Evolutionary conservation across 495 filamentous ascomycete species (phyloP).

Genomic region (Apiosordaria backusii): DNA sequence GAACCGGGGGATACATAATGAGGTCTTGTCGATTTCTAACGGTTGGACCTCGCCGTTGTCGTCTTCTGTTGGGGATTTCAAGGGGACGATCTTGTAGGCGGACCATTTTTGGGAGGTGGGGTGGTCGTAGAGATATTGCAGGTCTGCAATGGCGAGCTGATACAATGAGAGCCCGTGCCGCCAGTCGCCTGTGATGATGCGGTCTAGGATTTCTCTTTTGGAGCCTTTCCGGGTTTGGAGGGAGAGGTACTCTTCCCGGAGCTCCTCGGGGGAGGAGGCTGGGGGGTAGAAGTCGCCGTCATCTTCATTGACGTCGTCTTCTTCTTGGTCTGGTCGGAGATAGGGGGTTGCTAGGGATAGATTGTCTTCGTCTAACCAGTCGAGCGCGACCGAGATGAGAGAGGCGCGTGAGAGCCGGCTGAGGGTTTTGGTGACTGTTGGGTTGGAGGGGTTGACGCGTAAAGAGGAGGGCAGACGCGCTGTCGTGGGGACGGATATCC

Average conservation of each 20-base stretch:
- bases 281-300: conserved; percentile 59
- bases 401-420: conserved; percentile 65
- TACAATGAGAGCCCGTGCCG: conserved; percentile 70
- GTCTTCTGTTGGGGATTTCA: conserved; percentile 34
- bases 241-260: conserved; percentile 58
- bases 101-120: conserved; percentile 70
- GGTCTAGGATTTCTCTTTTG: conserved; percentile 70
- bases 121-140: conserved; percentile 75
- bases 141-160: conserved; percentile 76
- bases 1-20: conserved; percentile 61
- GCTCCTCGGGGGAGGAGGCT: conserved; percentile 56
- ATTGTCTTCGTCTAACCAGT: conserved; percentile 69
- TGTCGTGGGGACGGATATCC: conserved; percentile 44
- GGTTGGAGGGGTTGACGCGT: conserved; percentile 60
- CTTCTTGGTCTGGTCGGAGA: conserved; percentile 36
- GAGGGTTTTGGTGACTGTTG: conserved; percentile 61
- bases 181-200: conserved; percentile 80
- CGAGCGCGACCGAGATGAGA: conserved; percentile 62
- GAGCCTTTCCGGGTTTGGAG: conserved; percentile 58
- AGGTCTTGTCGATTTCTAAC: conserved; percentile 38
- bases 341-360: conserved; percentile 54
- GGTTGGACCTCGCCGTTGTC: conserved; percentile 26
- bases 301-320: conserved; percentile 40
- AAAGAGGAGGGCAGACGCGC: conserved; percentile 48
- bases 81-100: conserved; percentile 56